Evolutionary conservation across 139 green algal genomes (phyloP).

Genomic region (Micractinium conductrix): DNA sequence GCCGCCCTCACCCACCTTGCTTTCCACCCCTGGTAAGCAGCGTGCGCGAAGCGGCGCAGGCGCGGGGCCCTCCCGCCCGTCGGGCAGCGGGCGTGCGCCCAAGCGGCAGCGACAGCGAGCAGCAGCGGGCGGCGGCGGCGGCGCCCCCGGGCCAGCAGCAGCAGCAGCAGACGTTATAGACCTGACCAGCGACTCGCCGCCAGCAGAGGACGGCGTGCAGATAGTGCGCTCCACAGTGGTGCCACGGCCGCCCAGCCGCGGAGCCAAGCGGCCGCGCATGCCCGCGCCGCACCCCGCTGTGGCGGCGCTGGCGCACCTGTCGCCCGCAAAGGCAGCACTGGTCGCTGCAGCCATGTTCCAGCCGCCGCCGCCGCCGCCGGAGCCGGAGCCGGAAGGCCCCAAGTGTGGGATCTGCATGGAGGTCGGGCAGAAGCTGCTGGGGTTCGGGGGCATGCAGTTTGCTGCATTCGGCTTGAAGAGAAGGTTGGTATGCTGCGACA

Average conservation of each 20-base stretch:
- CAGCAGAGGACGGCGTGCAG: background rate
- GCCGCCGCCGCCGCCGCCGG: constrained; percentile 21
- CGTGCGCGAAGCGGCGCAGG: background rate
- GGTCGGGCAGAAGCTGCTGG: no score
- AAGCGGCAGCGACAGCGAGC: background rate
- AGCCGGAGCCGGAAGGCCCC: constrained; percentile 22
- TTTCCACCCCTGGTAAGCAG: background rate
- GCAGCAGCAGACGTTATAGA: constrained; percentile 28
- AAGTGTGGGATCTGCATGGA: constrained; percentile 66
- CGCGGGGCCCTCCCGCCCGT: background rate
- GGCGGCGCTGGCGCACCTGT: background rate
- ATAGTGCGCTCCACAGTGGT: constrained; percentile 31
- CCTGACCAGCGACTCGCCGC: constrained; percentile 20
- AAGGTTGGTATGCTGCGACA: no score
- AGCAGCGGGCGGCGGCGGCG: background rate
- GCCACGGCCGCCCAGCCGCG: background rate
- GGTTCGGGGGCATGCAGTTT: no score
- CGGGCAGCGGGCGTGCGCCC: background rate
- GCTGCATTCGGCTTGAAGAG: no score
- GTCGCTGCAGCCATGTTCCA: background rate
- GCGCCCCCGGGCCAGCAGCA: no score
- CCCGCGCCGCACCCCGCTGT: background rate
- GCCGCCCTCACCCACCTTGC: background rate
- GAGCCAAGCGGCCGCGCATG: constrained; percentile 12
- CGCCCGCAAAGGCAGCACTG: constrained; percentile 3